phyloP scores from a whole-genome alignment of 2,329 filamentous ascomycete genomes.

The Trichophyton equinum region DNA sequence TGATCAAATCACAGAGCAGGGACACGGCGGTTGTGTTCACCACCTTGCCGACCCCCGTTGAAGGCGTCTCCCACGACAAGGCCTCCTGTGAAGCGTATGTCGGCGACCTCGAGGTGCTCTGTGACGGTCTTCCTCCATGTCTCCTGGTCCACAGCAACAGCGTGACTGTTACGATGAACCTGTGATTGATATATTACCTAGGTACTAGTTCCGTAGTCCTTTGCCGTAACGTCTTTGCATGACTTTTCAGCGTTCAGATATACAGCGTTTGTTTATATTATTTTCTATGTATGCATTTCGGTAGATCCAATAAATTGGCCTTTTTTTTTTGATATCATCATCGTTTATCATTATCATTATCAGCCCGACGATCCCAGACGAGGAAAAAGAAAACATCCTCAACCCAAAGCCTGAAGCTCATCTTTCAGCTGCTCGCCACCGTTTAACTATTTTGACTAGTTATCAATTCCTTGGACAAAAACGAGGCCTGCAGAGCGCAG shows the following conservation, averaged over 20 bases:
- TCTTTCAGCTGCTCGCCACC: too few species aligned
- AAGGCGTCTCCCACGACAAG: constrained; percentile 62
- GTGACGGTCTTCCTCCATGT: constrained; percentile 60
- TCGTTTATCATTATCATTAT: too few species aligned
- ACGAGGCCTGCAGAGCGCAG: too few species aligned
- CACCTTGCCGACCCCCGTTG: constrained; percentile 66
- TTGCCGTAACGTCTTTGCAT: background rate
- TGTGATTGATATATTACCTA: constrained; percentile 18
- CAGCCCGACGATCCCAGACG: too few species aligned
- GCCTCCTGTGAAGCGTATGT: constrained; percentile 60
- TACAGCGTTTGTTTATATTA: background rate
- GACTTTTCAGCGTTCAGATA: background rate
- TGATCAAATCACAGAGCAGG: constrained; percentile 56
- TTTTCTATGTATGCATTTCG: background rate
- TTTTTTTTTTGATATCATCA: background rate
- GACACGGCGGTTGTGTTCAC: constrained; percentile 71
- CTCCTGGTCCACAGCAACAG: constrained; percentile 75
- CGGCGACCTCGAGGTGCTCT: constrained; percentile 65
- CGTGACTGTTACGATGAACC: constrained; percentile 61
- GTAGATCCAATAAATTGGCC: background rate
- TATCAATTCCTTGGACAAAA: too few species aligned
- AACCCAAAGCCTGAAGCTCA: too few species aligned
- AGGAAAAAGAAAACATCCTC: too few species aligned
- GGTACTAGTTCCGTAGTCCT: background rate
- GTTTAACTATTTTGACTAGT: too few species aligned